Conservation (phyloP, 2,329 filamentous ascomycete species). For the Teratosphaeria gauchensis region DNA sequence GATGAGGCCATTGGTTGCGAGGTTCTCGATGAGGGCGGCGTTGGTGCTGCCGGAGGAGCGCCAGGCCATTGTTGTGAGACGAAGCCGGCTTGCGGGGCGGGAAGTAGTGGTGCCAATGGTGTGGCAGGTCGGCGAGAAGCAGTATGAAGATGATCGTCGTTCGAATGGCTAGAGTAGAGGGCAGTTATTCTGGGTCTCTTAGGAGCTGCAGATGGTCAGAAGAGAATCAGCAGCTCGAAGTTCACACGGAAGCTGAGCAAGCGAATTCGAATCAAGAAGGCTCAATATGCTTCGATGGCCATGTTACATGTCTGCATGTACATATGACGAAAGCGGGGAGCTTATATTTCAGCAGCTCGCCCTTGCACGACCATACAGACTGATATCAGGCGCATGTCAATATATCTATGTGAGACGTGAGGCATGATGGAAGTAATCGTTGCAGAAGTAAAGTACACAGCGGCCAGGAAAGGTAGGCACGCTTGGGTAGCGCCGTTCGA, state of each 20-base stretch:
- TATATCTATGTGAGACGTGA: not conserved
- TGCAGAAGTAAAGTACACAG: not conserved
- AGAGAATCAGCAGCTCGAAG: no score
- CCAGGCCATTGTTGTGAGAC: conserved; percentile 65
- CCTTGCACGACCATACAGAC: not conserved
- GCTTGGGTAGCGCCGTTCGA: not conserved
- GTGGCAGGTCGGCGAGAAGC: not conserved
- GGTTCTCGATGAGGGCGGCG: conserved; percentile 64
- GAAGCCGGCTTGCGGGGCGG: not conserved
- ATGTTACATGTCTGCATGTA: not conserved
- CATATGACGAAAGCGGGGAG: not conserved
- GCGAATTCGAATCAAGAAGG: no score
- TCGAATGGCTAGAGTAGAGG: not conserved
- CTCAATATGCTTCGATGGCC: no score
- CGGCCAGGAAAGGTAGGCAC: not conserved
- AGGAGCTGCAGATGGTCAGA: no score
- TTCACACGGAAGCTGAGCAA: no score
- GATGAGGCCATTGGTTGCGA: conserved; percentile 63
- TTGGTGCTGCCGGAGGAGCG: conserved; percentile 69
- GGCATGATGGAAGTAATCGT: not conserved
- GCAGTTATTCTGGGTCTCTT: not conserved
- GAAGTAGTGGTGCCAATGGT: not conserved
- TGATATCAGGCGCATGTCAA: not conserved
- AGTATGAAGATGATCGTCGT: not conserved
- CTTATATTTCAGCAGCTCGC: not conserved